phyloP scores from a whole-genome alignment of 495 filamentous ascomycete genomes.

The Penicillium cosmopolitanum region DNA sequence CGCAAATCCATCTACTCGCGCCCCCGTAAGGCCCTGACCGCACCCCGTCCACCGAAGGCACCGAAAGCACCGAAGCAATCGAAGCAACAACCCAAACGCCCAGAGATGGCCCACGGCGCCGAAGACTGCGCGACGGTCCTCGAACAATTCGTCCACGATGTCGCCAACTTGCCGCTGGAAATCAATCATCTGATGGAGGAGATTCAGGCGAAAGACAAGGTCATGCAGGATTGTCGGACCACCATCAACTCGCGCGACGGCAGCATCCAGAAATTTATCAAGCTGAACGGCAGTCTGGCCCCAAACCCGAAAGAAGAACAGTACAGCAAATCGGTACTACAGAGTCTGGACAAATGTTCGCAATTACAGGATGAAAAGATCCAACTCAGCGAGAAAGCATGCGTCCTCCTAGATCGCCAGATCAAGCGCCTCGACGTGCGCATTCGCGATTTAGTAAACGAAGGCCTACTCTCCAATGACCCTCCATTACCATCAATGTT shows the following conservation, averaged over 20 bases:
- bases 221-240: conserved; percentile 71
- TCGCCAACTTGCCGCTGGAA: conserved; percentile 88
- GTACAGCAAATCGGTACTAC: conserved; percentile 68
- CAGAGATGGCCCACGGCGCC: conserved; percentile 41
- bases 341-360: conserved; percentile 71
- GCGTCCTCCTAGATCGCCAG: conserved; percentile 82
- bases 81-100: not conserved
- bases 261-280: conserved; percentile 89
- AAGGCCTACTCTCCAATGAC: conserved; percentile 76
- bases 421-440: conserved; percentile 84
- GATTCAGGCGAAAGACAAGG: conserved; percentile 85
- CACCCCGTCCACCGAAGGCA: not conserved
- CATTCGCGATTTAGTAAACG: conserved; percentile 80
- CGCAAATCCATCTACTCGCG: not conserved
- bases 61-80: conserved; percentile 7
- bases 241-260: conserved; percentile 77
- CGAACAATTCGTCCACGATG: conserved; percentile 89
- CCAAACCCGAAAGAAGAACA: conserved; percentile 86
- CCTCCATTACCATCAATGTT: conserved; percentile 80
- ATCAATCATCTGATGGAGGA: conserved; percentile 93
- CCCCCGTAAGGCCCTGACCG: not conserved
- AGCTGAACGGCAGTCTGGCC: conserved; percentile 75
- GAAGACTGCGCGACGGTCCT: conserved; percentile 89
- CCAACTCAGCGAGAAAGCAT: conserved; percentile 74
- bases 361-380: conserved; percentile 88